Conservation (phyloP, 768 basidiomycete genomes). For the Termitomyces sp. region DNA sequence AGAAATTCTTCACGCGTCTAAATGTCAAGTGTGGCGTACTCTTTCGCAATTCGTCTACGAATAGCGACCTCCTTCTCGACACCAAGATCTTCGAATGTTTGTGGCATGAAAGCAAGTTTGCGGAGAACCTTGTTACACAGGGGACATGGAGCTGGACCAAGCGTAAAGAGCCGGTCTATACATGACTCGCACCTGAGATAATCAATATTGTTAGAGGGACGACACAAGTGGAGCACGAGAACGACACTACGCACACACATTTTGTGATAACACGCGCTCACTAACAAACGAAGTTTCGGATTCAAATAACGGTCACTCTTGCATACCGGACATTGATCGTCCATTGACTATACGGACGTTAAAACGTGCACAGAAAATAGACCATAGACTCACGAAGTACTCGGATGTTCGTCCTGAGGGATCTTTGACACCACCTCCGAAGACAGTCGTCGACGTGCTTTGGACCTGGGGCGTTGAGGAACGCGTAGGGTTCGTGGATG, state of each 20-base stretch:
- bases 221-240: background rate
- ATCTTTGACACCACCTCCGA: slow-evolving; percentile 85
- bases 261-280: slow-evolving; percentile 98
- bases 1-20: background rate
- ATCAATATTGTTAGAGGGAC: background rate
- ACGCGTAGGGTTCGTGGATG: slow-evolving; percentile 47
- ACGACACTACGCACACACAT: slow-evolving; percentile 56
- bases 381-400: slow-evolving; percentile 58
- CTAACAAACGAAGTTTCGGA: slow-evolving; percentile 87
- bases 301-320: slow-evolving; percentile 96
- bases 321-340: slow-evolving; percentile 96
- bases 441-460: slow-evolving; percentile 70
- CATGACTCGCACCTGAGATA: slow-evolving; percentile 90
- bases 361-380: background rate
- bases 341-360: slow-evolving; percentile 56
- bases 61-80: slow-evolving; percentile 96
- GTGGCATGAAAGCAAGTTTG: slow-evolving; percentile 92
- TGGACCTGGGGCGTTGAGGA: slow-evolving; percentile 65
- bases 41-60: slow-evolving; percentile 81
- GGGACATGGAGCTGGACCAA: slow-evolving; percentile 95
- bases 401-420: slow-evolving; percentile 77
- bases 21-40: slow-evolving; percentile 44
- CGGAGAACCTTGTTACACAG: slow-evolving; percentile 84
- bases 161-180: slow-evolving; percentile 92
- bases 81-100: slow-evolving; percentile 88